Base-by-base conservation (phyloP, 371 early-diverging fungal species). In the Mucor sp. region DNA sequence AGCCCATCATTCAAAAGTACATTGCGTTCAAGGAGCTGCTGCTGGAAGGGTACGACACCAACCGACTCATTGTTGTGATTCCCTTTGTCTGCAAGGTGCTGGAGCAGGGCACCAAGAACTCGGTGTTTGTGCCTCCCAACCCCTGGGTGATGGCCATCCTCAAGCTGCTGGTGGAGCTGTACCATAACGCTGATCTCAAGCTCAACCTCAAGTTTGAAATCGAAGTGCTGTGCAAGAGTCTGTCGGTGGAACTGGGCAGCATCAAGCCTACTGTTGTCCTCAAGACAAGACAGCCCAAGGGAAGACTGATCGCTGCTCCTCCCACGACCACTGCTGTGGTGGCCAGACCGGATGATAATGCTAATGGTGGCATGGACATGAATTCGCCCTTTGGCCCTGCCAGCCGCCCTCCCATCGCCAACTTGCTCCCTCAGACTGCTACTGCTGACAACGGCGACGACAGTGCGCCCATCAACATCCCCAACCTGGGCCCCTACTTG, bases 71-170 rank as follows among this genome's bases (percentile, higher is more conserved):
- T 75, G 97, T 97, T 1, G 95, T 94, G 3, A 96, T 99, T 63
- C 99, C 99, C 6, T 99, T 99, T 75, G 97, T 97, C 14, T 98
- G 99, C 83, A 97, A 97, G 76, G 95, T 98, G 0, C 78, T 98
- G 57, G 96, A 96, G 71, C 96, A 97, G 73, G 87, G 92, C 62
- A 85, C 82, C 33, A 83, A 87, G 58, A 93, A 93, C 75, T 90
- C 84, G 32, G 93, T 97, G 1, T 99, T 98, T 82, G 88, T 88
- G 39, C 96, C 97, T 12, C 97, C 97, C 12, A 98, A 97, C 77
- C 99, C 99, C 7, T 99, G 98, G 98, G 75, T 98, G 55, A 97
- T 98, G 92, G 94, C 94, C 23, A 94, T 95, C 58, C 82, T 99
- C 79, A 89, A 88, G 55, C 79, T 98, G 12, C 79, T 99, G 28